Conservation (phyloP, 257 asterid species). For the Ehretia macrophylla region DNA sequence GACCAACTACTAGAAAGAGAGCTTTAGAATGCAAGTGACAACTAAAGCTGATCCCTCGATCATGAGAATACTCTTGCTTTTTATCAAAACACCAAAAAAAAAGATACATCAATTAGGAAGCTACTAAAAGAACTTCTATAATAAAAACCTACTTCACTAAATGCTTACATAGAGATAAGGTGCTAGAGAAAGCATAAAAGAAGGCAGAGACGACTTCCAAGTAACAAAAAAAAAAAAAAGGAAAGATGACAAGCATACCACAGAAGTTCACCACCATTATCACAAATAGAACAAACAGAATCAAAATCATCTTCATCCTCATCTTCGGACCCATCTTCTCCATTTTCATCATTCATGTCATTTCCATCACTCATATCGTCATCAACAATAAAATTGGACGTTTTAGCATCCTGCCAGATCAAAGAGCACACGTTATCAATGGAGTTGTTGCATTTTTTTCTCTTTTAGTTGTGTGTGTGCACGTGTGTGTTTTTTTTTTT, state of each 20-base stretch:
- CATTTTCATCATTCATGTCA: conserved; percentile 30
- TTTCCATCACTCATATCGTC: conserved; percentile 31
- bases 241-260: conserved; percentile 30
- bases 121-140: too few species aligned
- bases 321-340: conserved; percentile 38
- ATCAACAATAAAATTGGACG: conserved; percentile 56
- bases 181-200: too few species aligned
- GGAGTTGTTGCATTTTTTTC: conserved; percentile 9
- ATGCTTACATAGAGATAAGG: background rate
- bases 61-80: too few species aligned
- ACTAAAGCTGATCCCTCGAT: too few species aligned
- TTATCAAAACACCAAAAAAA: too few species aligned
- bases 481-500: background rate
- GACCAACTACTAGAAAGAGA: too few species aligned
- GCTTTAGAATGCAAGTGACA: too few species aligned
- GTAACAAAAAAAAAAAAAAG: too few species aligned
- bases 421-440: conserved; percentile 11
- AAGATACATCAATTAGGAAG: too few species aligned
- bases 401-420: conserved; percentile 38
- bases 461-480: background rate
- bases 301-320: conserved; percentile 55
- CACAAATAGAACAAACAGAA: conserved; percentile 71
- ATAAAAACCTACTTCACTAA: too few species aligned
- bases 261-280: conserved; percentile 55
- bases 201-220: too few species aligned